Evolutionary conservation across 345 rosid species (phyloP).

Genomic region (Orychophragmus violaceus): DNA sequence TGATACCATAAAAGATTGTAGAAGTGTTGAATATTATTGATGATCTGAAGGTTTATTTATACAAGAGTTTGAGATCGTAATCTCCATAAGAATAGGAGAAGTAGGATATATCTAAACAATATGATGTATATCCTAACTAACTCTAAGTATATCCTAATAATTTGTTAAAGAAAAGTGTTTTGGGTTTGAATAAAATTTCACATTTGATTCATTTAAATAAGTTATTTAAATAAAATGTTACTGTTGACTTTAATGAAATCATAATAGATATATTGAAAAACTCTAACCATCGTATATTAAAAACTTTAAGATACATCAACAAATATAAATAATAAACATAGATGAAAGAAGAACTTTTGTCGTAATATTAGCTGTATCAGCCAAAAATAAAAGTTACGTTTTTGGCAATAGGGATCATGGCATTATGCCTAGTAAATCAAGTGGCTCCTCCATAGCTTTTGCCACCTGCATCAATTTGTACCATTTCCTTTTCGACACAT

Average conservation of each 20-base stretch:
- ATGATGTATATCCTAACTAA: no score
- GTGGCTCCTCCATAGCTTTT: not conserved
- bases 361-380: not conserved
- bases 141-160: no score
- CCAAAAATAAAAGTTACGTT: not conserved
- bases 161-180: no score
- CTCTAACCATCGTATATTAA: not conserved
- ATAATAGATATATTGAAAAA: not conserved
- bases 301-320: not conserved
- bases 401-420: not conserved
- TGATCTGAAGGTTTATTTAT: no score
- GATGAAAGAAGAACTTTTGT: not conserved
- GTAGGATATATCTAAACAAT: no score
- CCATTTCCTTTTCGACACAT: not conserved
- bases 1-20: no score
- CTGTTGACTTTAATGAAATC: not conserved
- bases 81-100: no score
- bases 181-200: no score
- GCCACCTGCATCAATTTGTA: not conserved
- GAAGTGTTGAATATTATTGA: no score
- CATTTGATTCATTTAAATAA: no score
- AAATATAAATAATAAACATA: not conserved
- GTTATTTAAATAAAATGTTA: no score
- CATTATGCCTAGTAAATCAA: not conserved
- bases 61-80: no score